Percentiles rank a stretch among this genome's conserved stretches.
phyloP scores from a whole-genome alignment of 768 basidiomycete genomes.

The Lactarius sp. region DNA sequence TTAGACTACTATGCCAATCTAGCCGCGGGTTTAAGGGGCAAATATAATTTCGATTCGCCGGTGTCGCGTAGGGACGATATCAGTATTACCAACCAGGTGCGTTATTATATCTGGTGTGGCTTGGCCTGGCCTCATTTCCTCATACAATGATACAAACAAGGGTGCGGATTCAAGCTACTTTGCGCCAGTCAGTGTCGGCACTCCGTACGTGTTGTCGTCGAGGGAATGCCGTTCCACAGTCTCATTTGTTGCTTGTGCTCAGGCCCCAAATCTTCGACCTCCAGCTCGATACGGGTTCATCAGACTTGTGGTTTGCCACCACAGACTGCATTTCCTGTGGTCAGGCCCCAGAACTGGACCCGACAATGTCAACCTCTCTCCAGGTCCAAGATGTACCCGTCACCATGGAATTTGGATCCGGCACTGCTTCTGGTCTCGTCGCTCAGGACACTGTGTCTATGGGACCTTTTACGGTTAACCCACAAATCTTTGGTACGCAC shows the following conservation, averaged over 20 bases:
- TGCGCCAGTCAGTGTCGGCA: conserved; percentile 49
- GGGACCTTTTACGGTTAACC: conserved; percentile 34
- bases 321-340: conserved; percentile 43
- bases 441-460: too few species aligned
- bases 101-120: conserved; percentile 17
- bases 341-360: conserved; percentile 41
- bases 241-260: background rate
- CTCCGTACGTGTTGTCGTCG: conserved; percentile 36
- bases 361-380: conserved; percentile 40
- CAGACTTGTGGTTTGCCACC: conserved; percentile 84
- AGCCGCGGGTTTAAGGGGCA: conserved; percentile 28
- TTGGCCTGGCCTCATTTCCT: background rate
- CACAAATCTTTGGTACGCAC: conserved; percentile 43
- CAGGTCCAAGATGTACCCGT: conserved; percentile 30
- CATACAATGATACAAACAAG: conserved; percentile 34
- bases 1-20: background rate
- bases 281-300: conserved; percentile 87
- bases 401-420: conserved; percentile 64
- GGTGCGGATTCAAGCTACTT: conserved; percentile 54
- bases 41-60: conserved; percentile 39
- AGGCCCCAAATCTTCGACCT: conserved; percentile 69
- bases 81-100: conserved; percentile 49
- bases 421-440: conserved; percentile 56
- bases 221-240: too few species aligned
- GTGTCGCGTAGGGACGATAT: conserved; percentile 38